Evolutionary conservation across 1,284 basidiomycete genomes (phyloP).

Genomic region (Bondarzewia mesenterica): DNA sequence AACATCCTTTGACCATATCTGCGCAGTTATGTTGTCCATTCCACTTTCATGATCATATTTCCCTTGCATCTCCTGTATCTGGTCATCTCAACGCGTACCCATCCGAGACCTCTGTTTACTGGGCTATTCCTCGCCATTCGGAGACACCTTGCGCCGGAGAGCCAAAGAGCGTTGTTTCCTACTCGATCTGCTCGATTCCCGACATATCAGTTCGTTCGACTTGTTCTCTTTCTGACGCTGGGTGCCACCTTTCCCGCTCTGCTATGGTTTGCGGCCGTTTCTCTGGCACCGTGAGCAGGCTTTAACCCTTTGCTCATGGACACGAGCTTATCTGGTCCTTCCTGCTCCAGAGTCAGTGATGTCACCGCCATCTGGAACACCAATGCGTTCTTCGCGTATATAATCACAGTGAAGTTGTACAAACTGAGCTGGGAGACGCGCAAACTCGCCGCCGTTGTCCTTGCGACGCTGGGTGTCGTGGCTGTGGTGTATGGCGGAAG

Average conservation of each 20-base stretch:
- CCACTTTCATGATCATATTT: conserved; percentile 58
- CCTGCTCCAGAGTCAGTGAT: conserved; percentile 66
- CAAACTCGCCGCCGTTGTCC: conserved; percentile 56
- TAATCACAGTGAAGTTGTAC: conserved; percentile 59
- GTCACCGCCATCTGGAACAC: conserved; percentile 82
- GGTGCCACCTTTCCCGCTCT: conserved; percentile 56
- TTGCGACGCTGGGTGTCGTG: conserved; percentile 71
- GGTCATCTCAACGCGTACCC: conserved; percentile 34
- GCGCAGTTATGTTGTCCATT: conserved; percentile 68
- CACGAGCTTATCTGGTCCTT: not conserved
- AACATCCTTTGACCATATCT: conserved; percentile 7
- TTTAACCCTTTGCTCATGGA: conserved; percentile 1
- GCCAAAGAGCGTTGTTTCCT: conserved; percentile 13
- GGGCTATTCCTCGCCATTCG: conserved; percentile 45
- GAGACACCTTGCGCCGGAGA: conserved; percentile 38
- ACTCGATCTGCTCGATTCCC: conserved; percentile 31
- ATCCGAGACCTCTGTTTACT: conserved; percentile 35
- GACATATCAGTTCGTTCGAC: conserved; percentile 30
- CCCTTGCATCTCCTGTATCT: conserved; percentile 68
- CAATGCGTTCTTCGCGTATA: conserved; percentile 77
- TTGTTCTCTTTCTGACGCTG: conserved; percentile 43
- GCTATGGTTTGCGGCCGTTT: conserved; percentile 67
- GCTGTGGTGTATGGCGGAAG: conserved; percentile 73
- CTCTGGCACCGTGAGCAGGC: conserved; percentile 59
- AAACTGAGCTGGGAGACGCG: conserved; percentile 52